These are phyloP conservation scores for Colletotrichum incanum DNA, from an alignment of 2,329 filamentous ascomycete species.

Conservation along the genomic window DNA sequence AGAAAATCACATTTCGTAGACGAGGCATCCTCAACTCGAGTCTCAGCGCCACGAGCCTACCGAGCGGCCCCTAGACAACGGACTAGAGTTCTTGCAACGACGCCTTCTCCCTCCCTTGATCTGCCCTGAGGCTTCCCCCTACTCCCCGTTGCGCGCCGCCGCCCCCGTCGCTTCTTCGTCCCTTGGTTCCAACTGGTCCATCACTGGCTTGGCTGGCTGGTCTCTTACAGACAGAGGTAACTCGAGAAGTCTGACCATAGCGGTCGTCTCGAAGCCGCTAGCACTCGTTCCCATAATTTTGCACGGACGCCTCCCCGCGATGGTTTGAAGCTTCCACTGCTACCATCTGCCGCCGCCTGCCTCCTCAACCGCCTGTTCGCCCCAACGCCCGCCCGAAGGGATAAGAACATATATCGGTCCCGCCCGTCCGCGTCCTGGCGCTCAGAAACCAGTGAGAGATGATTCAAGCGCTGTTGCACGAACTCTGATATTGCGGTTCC, in stretches of 20 bases:
- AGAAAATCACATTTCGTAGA: conserved; percentile 5
- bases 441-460: conserved; percentile 9
- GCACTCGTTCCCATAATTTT: conserved; percentile 35
- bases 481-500: conserved; percentile 19
- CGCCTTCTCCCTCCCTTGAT: conserved; percentile 38
- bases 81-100: conserved; percentile 34
- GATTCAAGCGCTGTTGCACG: conserved; percentile 23
- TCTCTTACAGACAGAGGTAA: conserved; percentile 8
- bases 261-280: conserved; percentile 28
- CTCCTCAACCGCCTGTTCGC: conserved; percentile 33
- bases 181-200: background rate
- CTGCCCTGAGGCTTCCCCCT: conserved; percentile 20
- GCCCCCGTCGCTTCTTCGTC: conserved; percentile 11
- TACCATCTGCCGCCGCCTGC: conserved; percentile 30
- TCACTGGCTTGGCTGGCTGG: background rate
- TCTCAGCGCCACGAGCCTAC: conserved; percentile 39
- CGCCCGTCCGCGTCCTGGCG: conserved; percentile 25
- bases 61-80: conserved; percentile 31
- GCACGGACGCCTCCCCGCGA: conserved; percentile 43
- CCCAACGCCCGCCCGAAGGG: conserved; percentile 31
- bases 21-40: conserved; percentile 20
- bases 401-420: conserved; percentile 37
- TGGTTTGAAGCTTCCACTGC: conserved; percentile 40
- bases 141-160: conserved; percentile 8
- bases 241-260: conserved; percentile 27